Percentiles rank a stretch among this genome's conserved stretches.
Conservation (phyloP, 495 filamentous ascomycete genomes). For the Penicillium paradoxum region DNA sequence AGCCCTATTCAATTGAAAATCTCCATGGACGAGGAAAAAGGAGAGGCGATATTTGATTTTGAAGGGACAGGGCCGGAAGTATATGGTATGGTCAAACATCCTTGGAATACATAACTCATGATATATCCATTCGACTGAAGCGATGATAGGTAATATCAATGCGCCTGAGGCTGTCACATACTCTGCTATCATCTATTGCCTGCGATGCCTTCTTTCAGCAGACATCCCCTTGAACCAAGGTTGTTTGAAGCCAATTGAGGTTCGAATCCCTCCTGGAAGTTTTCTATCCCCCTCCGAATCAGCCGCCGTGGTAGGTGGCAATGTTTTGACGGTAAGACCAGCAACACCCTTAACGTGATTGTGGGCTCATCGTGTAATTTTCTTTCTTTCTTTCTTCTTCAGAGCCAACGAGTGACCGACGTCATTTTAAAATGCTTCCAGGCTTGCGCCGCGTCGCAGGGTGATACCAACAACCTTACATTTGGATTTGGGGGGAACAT, state of each 20-base stretch:
- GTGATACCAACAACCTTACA: constrained; percentile 73
- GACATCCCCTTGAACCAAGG: constrained; percentile 96
- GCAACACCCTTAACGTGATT: not conserved
- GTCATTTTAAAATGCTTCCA: constrained; percentile 83
- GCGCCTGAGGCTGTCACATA: constrained; percentile 90
- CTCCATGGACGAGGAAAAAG: constrained; percentile 73
- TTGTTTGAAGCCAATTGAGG: constrained; percentile 76
- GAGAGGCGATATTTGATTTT: constrained; percentile 90
- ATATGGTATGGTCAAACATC: constrained; percentile 47
- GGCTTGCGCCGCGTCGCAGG: constrained; percentile 82
- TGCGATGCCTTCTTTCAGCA: constrained; percentile 79
- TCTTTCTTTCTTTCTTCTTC: too few relatives aligned
- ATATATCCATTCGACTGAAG: not conserved
- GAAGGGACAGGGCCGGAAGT: constrained; percentile 76
- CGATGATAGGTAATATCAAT: constrained; percentile 68
- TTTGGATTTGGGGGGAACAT: constrained; percentile 40
- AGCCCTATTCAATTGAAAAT: constrained; percentile 80
- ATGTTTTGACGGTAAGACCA: constrained; percentile 61
- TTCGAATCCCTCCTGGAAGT: constrained; percentile 71
- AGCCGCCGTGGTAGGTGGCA: constrained; percentile 86
- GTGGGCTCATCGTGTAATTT: not conserved
- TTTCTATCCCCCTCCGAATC: constrained; percentile 73
- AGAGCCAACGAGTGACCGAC: constrained; percentile 74
- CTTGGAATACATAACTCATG: not conserved
- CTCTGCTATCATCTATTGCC: constrained; percentile 89